These are phyloP conservation scores for Volvariella volvacea DNA, from an alignment of 1,284 basidiomycete species.

Conservation along the genomic window DNA sequence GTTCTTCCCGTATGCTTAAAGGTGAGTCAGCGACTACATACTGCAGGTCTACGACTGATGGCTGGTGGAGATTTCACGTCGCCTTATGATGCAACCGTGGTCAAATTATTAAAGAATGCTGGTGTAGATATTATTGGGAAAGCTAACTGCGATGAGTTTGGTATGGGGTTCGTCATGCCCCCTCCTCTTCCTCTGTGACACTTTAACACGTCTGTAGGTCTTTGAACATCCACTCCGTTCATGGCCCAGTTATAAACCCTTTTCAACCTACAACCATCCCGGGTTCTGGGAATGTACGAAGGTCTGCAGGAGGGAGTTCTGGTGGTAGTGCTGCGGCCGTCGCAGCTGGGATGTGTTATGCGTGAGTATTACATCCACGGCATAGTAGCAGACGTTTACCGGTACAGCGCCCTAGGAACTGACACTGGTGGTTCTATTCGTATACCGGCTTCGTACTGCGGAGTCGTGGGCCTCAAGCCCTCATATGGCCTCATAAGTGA, in stretches of 20 bases:
- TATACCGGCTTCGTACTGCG: constrained; percentile 91
- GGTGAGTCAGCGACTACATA: constrained; percentile 30
- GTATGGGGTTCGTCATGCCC: constrained; percentile 75
- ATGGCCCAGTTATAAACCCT: constrained; percentile 80
- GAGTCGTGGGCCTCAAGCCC: constrained; percentile 88
- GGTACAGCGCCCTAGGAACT: constrained; percentile 76
- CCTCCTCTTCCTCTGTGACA: not conserved
- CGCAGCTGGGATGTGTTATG: constrained; percentile 70
- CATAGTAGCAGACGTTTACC: constrained; percentile 4
- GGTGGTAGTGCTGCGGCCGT: constrained; percentile 83
- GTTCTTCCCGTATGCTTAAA: constrained; percentile 70
- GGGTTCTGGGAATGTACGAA: constrained; percentile 29
- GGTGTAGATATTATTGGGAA: constrained; percentile 82
- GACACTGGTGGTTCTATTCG: constrained; percentile 96
- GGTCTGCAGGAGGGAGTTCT: constrained; percentile 80
- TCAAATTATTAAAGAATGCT: constrained; percentile 50
- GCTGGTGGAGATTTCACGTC: constrained; percentile 56
- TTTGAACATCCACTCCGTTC: constrained; percentile 60
- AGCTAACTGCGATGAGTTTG: constrained; percentile 97
- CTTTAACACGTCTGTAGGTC: constrained; percentile 42
- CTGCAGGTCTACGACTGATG: constrained; percentile 1
- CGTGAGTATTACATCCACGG: constrained; percentile 40
- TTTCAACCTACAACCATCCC: constrained; percentile 24
- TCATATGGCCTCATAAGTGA: constrained; percentile 90
- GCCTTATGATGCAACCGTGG: constrained; percentile 87